phyloP scores from a whole-genome alignment of 495 filamentous ascomycete species.

The Aspergillus saccharolyticus region DNA sequence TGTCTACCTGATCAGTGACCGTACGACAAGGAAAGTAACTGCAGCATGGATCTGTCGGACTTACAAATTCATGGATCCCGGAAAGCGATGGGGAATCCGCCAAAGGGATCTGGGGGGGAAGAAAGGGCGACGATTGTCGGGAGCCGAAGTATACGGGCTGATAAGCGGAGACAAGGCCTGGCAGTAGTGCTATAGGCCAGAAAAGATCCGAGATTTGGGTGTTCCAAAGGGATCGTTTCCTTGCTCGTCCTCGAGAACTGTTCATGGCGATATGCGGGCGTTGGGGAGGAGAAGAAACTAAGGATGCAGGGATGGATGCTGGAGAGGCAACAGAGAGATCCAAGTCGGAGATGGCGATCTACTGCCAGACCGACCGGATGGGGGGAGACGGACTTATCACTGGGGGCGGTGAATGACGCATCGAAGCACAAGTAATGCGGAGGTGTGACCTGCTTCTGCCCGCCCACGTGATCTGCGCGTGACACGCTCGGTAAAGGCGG shows the following conservation, averaged over 20 bases:
- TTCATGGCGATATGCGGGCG: slow-evolving; percentile 13
- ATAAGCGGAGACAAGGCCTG: slow-evolving; percentile 23
- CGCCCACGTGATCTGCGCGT: not conserved
- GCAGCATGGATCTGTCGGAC: slow-evolving; percentile 3
- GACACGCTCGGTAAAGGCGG: not conserved
- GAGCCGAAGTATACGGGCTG: slow-evolving; percentile 29
- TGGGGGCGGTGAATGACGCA: slow-evolving; percentile 2
- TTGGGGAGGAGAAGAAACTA: slow-evolving; percentile 8
- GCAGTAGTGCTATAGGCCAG: slow-evolving; percentile 22
- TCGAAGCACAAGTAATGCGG: too few species aligned
- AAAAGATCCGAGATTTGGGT: slow-evolving; percentile 16
- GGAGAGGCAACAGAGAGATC: slow-evolving; percentile 14
- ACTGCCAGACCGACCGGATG: too few species aligned
- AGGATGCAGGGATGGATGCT: slow-evolving; percentile 15
- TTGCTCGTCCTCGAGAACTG: slow-evolving; percentile 5
- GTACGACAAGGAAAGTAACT: not conserved
- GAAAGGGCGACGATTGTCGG: slow-evolving; percentile 24
- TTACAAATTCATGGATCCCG: slow-evolving; percentile 37
- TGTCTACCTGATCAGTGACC: slow-evolving; percentile 45
- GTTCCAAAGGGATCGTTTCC: slow-evolving; percentile 11
- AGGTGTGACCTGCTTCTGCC: not conserved
- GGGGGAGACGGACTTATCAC: slow-evolving; percentile 1
- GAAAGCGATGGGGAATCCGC: slow-evolving; percentile 15
- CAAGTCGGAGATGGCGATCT: slow-evolving; percentile 2
- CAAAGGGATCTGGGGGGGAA: slow-evolving; percentile 32